Percentiles rank a stretch among this genome's conserved stretches.
Conservation (phyloP, 169 alveolate species). For the Plasmodium gonderi region DNA sequence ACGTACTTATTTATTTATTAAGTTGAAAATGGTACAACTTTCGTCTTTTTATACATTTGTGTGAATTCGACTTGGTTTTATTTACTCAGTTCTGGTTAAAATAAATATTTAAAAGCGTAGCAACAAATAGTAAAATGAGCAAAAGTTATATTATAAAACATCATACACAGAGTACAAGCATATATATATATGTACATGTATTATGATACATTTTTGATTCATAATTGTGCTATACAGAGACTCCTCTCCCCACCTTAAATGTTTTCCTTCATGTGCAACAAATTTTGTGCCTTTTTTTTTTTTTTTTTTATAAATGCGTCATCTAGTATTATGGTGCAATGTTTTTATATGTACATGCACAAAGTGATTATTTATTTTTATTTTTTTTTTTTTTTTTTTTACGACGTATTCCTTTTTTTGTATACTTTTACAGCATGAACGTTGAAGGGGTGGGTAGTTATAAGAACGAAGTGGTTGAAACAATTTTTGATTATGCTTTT, state of each 20-base stretch:
- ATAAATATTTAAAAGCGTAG: too few relatives aligned
- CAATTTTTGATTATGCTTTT: not conserved
- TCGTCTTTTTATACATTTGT: not conserved
- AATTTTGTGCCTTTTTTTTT: too few relatives aligned
- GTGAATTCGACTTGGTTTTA: not conserved
- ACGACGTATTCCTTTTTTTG: too few relatives aligned
- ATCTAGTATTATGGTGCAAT: not conserved
- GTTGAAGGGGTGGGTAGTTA: not conserved
- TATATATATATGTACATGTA: too few relatives aligned
- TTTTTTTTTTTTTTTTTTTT: not conserved
- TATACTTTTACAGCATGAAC: conserved; percentile 7
- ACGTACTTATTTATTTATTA: not conserved
- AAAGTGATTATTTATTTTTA: not conserved
- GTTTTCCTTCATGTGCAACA: too few relatives aligned
- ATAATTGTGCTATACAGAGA: too few relatives aligned
- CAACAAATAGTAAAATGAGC: not conserved
- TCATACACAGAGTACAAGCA: too few relatives aligned
- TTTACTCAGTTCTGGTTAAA: not conserved
- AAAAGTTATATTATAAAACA: not conserved
- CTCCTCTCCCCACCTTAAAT: too few relatives aligned
- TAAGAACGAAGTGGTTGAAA: not conserved
- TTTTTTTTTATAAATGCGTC: conserved; percentile 26
- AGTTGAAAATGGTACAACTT: not conserved
- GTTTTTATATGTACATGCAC: not conserved
- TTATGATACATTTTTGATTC: too few relatives aligned